phyloP scores from a whole-genome alignment of 2,329 filamentous ascomycete species.

The Sporothrix pallida region DNA sequence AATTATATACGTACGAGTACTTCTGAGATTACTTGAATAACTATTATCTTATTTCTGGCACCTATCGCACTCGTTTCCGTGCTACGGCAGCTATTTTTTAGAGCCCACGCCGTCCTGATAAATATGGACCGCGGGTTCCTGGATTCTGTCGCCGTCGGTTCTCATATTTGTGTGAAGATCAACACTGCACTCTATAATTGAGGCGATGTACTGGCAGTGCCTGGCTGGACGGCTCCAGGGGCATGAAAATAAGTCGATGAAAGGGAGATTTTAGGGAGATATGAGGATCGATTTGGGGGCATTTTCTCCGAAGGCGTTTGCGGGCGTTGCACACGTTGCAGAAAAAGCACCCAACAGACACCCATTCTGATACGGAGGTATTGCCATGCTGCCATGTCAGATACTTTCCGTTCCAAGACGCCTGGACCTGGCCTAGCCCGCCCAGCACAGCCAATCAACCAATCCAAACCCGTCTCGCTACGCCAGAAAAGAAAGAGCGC shows the following conservation, averaged over 20 bases:
- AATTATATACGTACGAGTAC: too few species aligned
- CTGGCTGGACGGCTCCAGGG: neutral
- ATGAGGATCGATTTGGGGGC: neutral
- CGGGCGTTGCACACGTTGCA: constrained; percentile 23
- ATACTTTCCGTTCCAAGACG: constrained; percentile 12
- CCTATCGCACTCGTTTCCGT: constrained; percentile 12
- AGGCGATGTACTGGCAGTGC: constrained; percentile 10
- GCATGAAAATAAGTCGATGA: neutral
- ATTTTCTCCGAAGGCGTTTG: neutral
- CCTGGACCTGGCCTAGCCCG: constrained; percentile 12
- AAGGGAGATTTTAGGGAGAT: neutral
- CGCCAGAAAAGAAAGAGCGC: constrained; percentile 19
- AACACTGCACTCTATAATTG: neutral
- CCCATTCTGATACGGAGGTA: neutral
- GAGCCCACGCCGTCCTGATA: neutral
- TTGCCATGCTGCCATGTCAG: neutral
- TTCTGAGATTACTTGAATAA: too few species aligned
- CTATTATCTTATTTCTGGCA: neutral
- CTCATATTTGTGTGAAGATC: too few species aligned
- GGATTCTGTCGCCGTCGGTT: neutral
- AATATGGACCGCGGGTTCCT: neutral
- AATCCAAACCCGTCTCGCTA: constrained; percentile 14
- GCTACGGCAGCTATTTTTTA: constrained; percentile 13
- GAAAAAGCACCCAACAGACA: constrained; percentile 5
- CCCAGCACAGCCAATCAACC: neutral